phyloP scores from a whole-genome alignment of 148 eudicot genomes.

The Drosera capensis region DNA sequence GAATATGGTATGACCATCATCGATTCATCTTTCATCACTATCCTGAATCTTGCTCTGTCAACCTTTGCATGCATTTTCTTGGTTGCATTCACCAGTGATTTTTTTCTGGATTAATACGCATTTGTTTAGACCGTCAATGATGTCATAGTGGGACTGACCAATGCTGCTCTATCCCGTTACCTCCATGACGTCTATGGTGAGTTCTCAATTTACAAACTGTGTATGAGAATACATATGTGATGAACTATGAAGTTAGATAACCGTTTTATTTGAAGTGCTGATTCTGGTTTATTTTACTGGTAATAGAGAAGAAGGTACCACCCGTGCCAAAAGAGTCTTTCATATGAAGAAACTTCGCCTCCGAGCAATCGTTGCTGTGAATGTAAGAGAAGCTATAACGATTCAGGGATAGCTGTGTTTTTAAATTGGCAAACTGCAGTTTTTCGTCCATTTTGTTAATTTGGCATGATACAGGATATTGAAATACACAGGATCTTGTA shows the following conservation, averaged over 20 bases:
- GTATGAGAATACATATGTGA: background rate
- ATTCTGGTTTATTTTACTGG: background rate
- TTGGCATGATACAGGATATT: background rate
- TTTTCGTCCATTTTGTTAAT: background rate
- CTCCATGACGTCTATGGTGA: slow-evolving; percentile 41
- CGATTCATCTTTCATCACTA: background rate
- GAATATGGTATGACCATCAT: slow-evolving; percentile 15
- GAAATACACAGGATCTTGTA: slow-evolving; percentile 27
- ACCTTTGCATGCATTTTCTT: background rate
- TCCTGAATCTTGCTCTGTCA: background rate
- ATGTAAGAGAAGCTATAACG: slow-evolving; percentile 33
- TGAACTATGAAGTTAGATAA: background rate
- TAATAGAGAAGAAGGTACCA: slow-evolving; percentile 5
- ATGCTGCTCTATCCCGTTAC: slow-evolving; percentile 53
- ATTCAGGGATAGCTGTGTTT: slow-evolving; percentile 19
- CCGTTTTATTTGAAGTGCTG: background rate
- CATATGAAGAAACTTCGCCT: slow-evolving; percentile 30
- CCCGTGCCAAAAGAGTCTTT: slow-evolving; percentile 7
- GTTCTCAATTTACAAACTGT: slow-evolving; percentile 1
- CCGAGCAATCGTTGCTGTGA: slow-evolving; percentile 33
- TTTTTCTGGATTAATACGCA: background rate
- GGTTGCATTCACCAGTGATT: no score
- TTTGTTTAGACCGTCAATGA: slow-evolving; percentile 49
- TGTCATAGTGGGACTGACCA: slow-evolving; percentile 53
- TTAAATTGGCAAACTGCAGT: background rate